Conservation (phyloP, 139 green algal species). For the Gonium pectorale region DNA sequence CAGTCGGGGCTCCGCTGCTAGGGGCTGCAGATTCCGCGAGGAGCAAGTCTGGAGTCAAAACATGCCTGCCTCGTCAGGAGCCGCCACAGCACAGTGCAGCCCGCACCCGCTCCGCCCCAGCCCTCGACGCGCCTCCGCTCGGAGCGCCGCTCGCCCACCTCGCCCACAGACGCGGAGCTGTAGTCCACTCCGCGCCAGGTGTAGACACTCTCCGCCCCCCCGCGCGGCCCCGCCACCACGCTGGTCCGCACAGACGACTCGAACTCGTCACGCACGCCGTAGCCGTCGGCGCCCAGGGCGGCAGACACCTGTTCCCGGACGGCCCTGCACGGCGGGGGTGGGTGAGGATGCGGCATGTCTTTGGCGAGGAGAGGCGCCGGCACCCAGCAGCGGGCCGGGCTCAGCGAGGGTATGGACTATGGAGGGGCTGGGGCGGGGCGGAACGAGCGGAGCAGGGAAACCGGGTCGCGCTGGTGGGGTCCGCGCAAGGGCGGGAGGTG, state of each 20-base stretch:
- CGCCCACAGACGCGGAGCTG: slow-evolving; percentile 6
- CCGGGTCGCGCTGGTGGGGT: not conserved
- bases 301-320: slow-evolving; percentile 28
- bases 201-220: not conserved
- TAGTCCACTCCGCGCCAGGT: not conserved
- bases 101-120: too few relatives aligned
- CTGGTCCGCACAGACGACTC: not conserved
- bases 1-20: too few relatives aligned
- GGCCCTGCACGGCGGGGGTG: not conserved
- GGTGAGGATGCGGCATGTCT: not conserved
- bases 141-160: not conserved
- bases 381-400: too few relatives aligned
- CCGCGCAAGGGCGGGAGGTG: too few relatives aligned
- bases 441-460: not conserved
- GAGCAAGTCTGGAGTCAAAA: too few relatives aligned
- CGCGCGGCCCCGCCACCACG: not conserved
- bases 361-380: too few relatives aligned
- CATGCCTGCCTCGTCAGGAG: too few relatives aligned
- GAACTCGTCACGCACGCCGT: slow-evolving; percentile 34
- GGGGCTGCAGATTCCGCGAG: not conserved
- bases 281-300: slow-evolving; percentile 32
- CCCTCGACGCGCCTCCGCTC: too few relatives aligned
- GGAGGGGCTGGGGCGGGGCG: too few relatives aligned
- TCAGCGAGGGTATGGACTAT: too few relatives aligned
- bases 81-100: too few relatives aligned